A percentile compares a stretch with the other conserved stretches of the same genome.
phyloP scores from a whole-genome alignment of 2,329 filamentous ascomycete species.

The Fusarium anguioides region DNA sequence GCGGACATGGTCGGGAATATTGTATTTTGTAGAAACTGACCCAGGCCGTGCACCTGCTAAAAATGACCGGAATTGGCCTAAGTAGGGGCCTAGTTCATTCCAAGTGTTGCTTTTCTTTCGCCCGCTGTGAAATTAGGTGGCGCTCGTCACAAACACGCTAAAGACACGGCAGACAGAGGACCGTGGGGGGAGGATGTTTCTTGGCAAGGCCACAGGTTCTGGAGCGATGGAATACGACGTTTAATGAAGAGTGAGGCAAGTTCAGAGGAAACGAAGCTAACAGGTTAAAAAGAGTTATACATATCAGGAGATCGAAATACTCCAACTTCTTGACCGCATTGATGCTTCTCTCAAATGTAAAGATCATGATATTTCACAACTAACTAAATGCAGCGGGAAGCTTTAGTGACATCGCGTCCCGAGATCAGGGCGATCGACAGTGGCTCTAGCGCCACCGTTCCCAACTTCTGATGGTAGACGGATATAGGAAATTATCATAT shows the following conservation, averaged over 20 bases:
- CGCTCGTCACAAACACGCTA: too few species aligned
- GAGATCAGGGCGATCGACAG: not conserved
- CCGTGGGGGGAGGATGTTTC: not conserved
- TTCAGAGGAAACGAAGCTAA: accelerated
- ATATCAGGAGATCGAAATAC: too few species aligned
- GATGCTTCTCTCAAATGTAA: too few species aligned
- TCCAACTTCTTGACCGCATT: too few species aligned
- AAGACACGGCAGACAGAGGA: too few species aligned
- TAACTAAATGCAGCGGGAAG: not conserved
- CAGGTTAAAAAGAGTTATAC: too few species aligned
- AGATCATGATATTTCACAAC: too few species aligned
- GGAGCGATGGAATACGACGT: too few species aligned
- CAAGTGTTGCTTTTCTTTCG: not conserved
- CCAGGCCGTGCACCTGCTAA: not conserved
- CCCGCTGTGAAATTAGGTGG: not conserved
- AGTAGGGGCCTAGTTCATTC: not conserved
- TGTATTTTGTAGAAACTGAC: not conserved
- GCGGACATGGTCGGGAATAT: not conserved
- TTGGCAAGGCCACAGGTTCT: too few species aligned
- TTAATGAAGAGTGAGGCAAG: too few species aligned
- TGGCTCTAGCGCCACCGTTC: not conserved
- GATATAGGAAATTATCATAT: not conserved
- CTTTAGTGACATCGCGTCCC: accelerated
- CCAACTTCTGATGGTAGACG: not conserved
- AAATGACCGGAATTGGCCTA: not conserved